phyloP scores from a whole-genome alignment of 805 yeast genomes.

The Candida berthetii region DNA sequence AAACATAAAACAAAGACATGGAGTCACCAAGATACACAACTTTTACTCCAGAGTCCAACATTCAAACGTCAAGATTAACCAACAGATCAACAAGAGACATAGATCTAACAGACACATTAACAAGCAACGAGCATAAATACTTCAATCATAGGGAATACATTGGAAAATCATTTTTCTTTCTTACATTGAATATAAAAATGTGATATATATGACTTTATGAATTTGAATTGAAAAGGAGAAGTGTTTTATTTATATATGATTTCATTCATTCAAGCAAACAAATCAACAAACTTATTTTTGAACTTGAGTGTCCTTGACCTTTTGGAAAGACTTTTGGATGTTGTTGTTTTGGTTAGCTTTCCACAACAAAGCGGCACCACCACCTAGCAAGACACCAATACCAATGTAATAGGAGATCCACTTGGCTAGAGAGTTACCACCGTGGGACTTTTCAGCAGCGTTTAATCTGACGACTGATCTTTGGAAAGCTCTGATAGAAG shows the following conservation, averaged over 20 bases:
- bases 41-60: no score
- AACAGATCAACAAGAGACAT: no score
- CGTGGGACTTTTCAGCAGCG: constrained; percentile 9
- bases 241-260: not conserved
- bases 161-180: no score
- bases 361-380: constrained; percentile 17
- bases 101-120: no score
- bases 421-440: constrained; percentile 8
- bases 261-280: not conserved
- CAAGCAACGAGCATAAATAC: no score
- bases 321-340: constrained; percentile 7
- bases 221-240: not conserved
- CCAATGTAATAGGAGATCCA: constrained; percentile 20
- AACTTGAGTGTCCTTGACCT: not conserved
- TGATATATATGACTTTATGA: no score
- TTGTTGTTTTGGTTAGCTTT: constrained; percentile 17
- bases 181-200: no score
- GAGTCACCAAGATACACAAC: no score
- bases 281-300: not conserved
- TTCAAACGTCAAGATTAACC: no score
- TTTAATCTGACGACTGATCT: constrained; percentile 18
- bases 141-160: no score
- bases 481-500: constrained; percentile 19
- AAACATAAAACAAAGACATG: no score
- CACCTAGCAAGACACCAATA: constrained; percentile 14